phyloP scores from a whole-genome alignment of 1,139 yeast species.

The Torulaspora globosa region DNA sequence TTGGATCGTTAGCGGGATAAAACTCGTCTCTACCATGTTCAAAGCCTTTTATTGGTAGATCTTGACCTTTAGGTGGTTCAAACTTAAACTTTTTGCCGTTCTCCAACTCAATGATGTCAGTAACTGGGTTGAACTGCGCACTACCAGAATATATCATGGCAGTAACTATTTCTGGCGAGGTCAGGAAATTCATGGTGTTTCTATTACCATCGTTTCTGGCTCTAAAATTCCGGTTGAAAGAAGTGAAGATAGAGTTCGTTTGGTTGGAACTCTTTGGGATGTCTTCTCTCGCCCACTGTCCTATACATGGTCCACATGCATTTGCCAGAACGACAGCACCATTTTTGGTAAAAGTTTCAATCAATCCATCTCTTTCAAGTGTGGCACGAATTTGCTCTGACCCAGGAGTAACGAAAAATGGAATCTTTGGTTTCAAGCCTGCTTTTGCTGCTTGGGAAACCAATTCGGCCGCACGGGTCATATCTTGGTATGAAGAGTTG shows the following conservation, averaged over 20 bases:
- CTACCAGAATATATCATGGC: slow-evolving; percentile 94
- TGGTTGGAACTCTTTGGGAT: slow-evolving; percentile 63
- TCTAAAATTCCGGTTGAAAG: slow-evolving; percentile 93
- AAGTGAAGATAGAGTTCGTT: slow-evolving; percentile 82
- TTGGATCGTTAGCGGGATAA: slow-evolving; percentile 79
- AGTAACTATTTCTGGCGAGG: slow-evolving; percentile 95
- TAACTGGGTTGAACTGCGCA: slow-evolving; percentile 81
- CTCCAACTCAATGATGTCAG: slow-evolving; percentile 62
- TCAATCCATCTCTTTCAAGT: slow-evolving; percentile 88
- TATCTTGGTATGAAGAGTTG: slow-evolving; percentile 94
- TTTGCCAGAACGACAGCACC: slow-evolving; percentile 92
- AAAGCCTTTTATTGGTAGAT: slow-evolving; percentile 78
- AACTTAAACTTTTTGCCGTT: slow-evolving; percentile 73
- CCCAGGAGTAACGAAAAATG: slow-evolving; percentile 94
- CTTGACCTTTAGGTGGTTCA: slow-evolving; percentile 71
- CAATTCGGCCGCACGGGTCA: slow-evolving; percentile 89
- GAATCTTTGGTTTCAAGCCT: slow-evolving; percentile 88
- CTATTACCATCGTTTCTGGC: slow-evolving; percentile 98
- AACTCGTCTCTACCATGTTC: slow-evolving; percentile 75
- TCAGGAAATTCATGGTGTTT: slow-evolving; percentile 91
- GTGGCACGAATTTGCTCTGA: slow-evolving; percentile 99
- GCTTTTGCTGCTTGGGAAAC: slow-evolving; percentile 77
- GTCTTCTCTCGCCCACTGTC: slow-evolving; percentile 90
- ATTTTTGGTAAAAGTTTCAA: slow-evolving; percentile 69
- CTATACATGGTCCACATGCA: slow-evolving; percentile 99